phyloP scores from a whole-genome alignment of 2,329 filamentous ascomycete species.

The Hypoxylon sp. region DNA sequence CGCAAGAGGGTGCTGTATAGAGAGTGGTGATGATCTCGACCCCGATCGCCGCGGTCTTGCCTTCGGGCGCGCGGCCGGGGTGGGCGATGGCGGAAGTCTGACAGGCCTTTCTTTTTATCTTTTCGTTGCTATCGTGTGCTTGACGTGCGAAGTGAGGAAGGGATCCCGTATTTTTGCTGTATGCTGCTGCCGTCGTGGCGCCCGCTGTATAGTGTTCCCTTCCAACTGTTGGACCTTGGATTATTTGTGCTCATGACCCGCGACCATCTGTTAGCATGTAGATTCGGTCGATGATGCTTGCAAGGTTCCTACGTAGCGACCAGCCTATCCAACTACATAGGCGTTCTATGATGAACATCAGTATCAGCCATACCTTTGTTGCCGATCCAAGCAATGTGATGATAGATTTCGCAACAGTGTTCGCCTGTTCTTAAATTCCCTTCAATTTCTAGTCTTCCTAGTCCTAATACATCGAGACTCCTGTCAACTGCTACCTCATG shows the following conservation, averaged over 20 bases:
- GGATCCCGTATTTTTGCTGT: neutral
- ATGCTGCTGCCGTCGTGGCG: neutral
- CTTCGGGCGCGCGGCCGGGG: slow-evolving; percentile 83
- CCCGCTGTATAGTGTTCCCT: neutral
- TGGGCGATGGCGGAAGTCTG: slow-evolving; percentile 92
- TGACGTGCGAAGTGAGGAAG: slow-evolving; percentile 67
- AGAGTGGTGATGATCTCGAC: slow-evolving; percentile 96
- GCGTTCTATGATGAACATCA: too few relatives aligned
- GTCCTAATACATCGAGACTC: too few relatives aligned
- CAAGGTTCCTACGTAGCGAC: neutral
- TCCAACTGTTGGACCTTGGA: too few relatives aligned
- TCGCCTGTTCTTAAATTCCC: too few relatives aligned
- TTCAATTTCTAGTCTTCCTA: too few relatives aligned
- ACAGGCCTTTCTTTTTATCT: slow-evolving; percentile 73
- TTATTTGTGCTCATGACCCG: too few relatives aligned
- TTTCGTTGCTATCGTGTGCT: slow-evolving; percentile 70
- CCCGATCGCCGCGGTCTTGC: slow-evolving; percentile 75
- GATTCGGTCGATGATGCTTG: too few relatives aligned
- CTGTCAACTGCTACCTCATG: too few relatives aligned
- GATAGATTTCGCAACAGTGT: too few relatives aligned
- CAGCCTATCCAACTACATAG: neutral
- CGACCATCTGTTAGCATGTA: too few relatives aligned
- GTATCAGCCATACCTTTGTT: neutral
- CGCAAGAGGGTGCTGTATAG: slow-evolving; percentile 73
- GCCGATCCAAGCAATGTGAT: too few relatives aligned